These are phyloP conservation scores for cucumber (Cucumis sativus) DNA, from an alignment of 306 rosid genomes.

Conservation along the genomic window DNA sequence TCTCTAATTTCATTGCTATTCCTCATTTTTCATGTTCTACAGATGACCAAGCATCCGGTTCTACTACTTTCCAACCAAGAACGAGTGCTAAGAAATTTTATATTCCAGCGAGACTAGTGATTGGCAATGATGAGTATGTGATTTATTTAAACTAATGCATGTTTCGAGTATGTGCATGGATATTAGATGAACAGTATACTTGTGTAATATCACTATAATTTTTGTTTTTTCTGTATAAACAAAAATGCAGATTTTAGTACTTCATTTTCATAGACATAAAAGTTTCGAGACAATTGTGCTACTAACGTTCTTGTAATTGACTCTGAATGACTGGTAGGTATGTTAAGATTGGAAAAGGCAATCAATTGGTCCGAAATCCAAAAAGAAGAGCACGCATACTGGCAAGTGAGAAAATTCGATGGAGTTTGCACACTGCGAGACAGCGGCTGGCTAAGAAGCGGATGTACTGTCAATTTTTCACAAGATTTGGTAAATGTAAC, in stretches of 20 bases:
- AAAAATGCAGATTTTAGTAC: not conserved
- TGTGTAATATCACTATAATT: not conserved
- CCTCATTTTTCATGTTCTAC: conserved; percentile 5
- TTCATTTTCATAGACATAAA: not conserved
- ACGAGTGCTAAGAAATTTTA: conserved; percentile 50
- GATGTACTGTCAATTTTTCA: conserved; percentile 82
- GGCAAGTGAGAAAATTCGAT: conserved; percentile 90
- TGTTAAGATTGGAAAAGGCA: conserved; percentile 82
- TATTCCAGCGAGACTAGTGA: conserved; percentile 75
- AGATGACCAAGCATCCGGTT: conserved; percentile 49
- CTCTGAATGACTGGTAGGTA: conserved; percentile 44
- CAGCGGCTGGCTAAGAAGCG: conserved; percentile 80
- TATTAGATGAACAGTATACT: not conserved
- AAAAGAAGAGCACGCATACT: conserved; percentile 77
- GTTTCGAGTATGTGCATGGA: not conserved
- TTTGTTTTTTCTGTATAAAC: not conserved
- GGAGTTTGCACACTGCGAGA: conserved; percentile 98
- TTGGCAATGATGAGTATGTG: conserved; percentile 90
- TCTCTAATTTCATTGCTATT: not conserved
- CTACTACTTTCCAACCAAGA: conserved; percentile 30
- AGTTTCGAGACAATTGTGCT: not conserved
- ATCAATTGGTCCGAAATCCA: conserved; percentile 82
- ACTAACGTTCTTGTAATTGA: not conserved
- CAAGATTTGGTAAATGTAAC: conserved; percentile 90
- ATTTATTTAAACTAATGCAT: conserved; percentile 10